Evolutionary conservation across 139 green algal species (phyloP), one percentile per base, ranked within the genome.

Genomic region (Micromonas commoda): DNA sequence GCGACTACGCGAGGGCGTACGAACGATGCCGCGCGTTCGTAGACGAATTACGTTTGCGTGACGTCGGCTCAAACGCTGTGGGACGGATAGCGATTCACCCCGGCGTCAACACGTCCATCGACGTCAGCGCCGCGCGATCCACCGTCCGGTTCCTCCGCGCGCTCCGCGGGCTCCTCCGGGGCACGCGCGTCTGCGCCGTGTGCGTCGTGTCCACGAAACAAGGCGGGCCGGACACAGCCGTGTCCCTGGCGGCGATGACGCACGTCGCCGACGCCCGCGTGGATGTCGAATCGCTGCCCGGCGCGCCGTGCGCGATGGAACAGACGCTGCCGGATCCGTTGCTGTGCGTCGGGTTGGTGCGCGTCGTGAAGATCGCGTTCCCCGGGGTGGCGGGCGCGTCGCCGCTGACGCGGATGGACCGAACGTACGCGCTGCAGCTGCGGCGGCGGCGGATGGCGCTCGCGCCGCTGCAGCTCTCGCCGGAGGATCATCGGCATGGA

Each of bases 331-430:
- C 68, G 9, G 68, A 75, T 19, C 68, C 68, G 35, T 2, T 28
- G 34, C 52, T 29, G 37, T 75, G 68, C 68, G 29, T 75, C 68
- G 68, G 37, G 5, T 63, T 75, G 23, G 37, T 75, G 3, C 23
- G 34, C 23, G 37, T 75, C 21, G 21, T 35, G 24, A 75, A 75
- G 38, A 26, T 63, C 24, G 2, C 23, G 1, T 75, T 75, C 53
- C 2, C 31, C 1, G 68, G 68, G 19, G 45, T 57, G 9, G 35
- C 35, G 0, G 28, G 52, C 21, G 37, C 37, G 1, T 28, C 37
- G 1, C 23, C 37, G 3, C 29, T 75, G 23, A 32, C 21, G 26
- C 23, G 20, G 2, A 61, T 75, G 68, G 68, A 75, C 6, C 38
- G 20, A 23, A 26, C 33, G 37, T 75, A 63, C 35, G 68, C 68